Evolutionary conservation across 805 yeast genomes (phyloP), one percentile per base, ranked within the genome.

Genomic region (Saccharomyces mikatae): DNA sequence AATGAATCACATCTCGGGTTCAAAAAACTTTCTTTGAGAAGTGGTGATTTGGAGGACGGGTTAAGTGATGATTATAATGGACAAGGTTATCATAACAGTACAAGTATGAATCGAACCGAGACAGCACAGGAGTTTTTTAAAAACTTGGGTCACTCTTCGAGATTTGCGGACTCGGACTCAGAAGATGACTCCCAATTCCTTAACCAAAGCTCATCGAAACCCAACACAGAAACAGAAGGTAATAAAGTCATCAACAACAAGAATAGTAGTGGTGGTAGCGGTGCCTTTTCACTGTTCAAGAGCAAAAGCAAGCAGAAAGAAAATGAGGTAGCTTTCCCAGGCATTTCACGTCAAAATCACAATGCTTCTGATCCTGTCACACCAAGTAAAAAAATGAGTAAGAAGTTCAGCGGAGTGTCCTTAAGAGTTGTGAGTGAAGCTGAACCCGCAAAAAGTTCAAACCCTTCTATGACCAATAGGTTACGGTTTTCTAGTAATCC

Each of bases 111-210:
- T 26, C 26, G 47, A 27, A 30, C 50, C 1, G 50, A 30, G 4
- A 21, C 21, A 36, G 44, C 44, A 36, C 44, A 36, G 44, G 44
- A 36, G 17, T 48, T 46, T 28, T 21, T 24, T 48, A 24, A 62
- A 53, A 31, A 60, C 3, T 54, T 51, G 22, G 69, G 68, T 1
- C 79, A 75, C 67, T 77, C 71, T 54, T 83, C 89, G 1, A 74
- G 88, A 60, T 78, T 83, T 57, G 74, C 73, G 4, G 89, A 84
- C 63, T 82, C 87, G 2, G 87, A 83, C 61, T 83, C 84, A 13
- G 88, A 83, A 48, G 66, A 65, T 13, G 81, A 77, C 22, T 62
- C 60, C 27, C 67, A 54, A 0, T 50, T 55, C 17, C 51, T 59
- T 57, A 62, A 56, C 49, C 49, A 52, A 50, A 10, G 46, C 30